phyloP scores from a whole-genome alignment of 768 basidiomycete genomes.

The Collybia sordida region DNA sequence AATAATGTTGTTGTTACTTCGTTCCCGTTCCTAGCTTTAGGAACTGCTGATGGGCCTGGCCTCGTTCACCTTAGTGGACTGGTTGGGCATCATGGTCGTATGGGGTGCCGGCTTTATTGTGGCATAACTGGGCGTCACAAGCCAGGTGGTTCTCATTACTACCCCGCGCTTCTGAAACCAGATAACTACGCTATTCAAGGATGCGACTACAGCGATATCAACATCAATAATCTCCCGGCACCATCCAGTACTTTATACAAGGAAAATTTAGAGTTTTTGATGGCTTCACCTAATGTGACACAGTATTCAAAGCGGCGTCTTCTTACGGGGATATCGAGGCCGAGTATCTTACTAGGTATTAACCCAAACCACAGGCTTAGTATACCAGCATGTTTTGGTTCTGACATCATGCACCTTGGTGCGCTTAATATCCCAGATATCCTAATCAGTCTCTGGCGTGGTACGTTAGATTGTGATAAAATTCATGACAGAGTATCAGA shows the following conservation, averaged over 20 bases:
- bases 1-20: neutral
- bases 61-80: neutral
- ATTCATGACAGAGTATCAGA: neutral
- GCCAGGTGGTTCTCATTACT: neutral
- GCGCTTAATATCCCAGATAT: neutral
- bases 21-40: neutral
- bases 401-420: neutral
- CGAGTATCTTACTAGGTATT: neutral
- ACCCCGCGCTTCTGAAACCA: neutral
- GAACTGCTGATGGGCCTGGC: neutral
- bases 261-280: neutral
- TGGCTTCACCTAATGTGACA: neutral
- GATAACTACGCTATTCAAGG: neutral
- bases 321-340: neutral
- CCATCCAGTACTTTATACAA: neutral
- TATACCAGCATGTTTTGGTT: neutral
- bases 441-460: slow-evolving; percentile 24
- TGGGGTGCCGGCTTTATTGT: neutral
- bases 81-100: neutral
- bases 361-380: neutral
- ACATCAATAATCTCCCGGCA: neutral
- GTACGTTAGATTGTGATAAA: slow-evolving; percentile 10
- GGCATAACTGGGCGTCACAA: neutral
- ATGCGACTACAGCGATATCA: neutral
- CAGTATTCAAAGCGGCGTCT: neutral